Evolutionary conservation across 2,329 filamentous ascomycete genomes (phyloP).

Genomic region (Cryphonectria carpinicola): DNA sequence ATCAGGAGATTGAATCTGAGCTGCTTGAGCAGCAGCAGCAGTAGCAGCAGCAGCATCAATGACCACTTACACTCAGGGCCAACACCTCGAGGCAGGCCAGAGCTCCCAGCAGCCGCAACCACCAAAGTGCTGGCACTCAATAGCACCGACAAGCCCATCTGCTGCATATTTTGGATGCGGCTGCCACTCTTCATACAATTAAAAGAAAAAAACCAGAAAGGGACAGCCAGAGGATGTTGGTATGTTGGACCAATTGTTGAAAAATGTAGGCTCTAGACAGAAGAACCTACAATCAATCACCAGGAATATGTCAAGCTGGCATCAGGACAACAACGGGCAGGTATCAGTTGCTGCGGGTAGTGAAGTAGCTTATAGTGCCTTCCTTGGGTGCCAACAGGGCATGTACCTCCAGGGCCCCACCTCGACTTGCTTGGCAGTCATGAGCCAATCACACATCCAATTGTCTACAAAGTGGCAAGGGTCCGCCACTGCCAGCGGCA

Average conservation of each 20-base stretch:
- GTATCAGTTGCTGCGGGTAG: slow-evolving; percentile 7
- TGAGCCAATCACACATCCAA: background rate
- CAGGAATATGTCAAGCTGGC: slow-evolving; percentile 22
- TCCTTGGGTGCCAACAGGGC: background rate
- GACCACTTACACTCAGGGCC: slow-evolving; percentile 81
- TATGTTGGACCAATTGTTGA: background rate
- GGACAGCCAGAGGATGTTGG: slow-evolving; percentile 1
- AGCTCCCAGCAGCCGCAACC: slow-evolving; percentile 59
- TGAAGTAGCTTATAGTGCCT: background rate
- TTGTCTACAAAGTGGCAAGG: background rate
- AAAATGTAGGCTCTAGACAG: background rate
- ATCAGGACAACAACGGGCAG: slow-evolving; percentile 4
- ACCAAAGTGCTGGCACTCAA: slow-evolving; percentile 51
- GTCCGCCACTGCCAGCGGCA: background rate
- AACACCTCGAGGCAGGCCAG: slow-evolving; percentile 78
- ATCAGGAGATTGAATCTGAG: background rate
- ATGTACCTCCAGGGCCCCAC: slow-evolving; percentile 1
- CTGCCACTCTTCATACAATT: slow-evolving; percentile 15
- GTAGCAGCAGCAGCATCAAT: background rate
- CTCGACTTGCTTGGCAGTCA: background rate
- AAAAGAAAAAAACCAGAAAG: slow-evolving; percentile 8
- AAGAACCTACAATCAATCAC: background rate
- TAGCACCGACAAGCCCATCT: slow-evolving; percentile 54
- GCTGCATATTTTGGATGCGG: slow-evolving; percentile 49
- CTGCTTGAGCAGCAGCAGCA: background rate